Evolutionary conservation across 1,284 basidiomycete genomes (phyloP).

Genomic region (Coriolopsis trogii): DNA sequence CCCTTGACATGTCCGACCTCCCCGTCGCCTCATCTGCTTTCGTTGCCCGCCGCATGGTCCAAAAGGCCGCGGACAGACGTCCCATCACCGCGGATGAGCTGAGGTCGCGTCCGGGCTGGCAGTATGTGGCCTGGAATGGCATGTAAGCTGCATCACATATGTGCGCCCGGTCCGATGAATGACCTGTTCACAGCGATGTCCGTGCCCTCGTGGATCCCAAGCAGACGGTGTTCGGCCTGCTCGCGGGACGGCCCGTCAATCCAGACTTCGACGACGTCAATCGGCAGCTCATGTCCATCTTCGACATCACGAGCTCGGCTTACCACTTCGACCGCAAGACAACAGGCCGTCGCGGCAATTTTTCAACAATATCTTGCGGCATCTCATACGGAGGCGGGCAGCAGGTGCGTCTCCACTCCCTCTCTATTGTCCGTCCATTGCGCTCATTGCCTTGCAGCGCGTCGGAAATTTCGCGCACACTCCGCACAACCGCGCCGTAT

Average conservation of each 20-base stretch:
- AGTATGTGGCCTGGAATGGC: not conserved
- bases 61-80: not conserved
- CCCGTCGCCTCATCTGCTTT: not conserved
- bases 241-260: not conserved
- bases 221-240: not conserved
- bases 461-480: not conserved
- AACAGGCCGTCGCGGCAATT: not conserved
- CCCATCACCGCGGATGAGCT: not conserved
- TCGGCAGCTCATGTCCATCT: not conserved
- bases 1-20: not conserved
- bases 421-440: not conserved
- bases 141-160: not conserved
- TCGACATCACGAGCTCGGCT: not conserved
- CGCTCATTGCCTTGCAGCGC: not conserved
- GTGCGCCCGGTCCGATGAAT: not conserved
- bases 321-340: not conserved
- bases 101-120: not conserved
- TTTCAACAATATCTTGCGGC: not conserved
- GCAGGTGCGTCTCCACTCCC: not conserved
- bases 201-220: not conserved
- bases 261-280: not conserved
- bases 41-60: not conserved
- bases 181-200: not conserved
- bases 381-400: not conserved
- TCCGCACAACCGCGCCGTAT: not conserved